Evolutionary conservation across 768 basidiomycete species (phyloP), one percentile per base, ranked within the genome.

Genomic region (Kwoniella dendrophila): DNA sequence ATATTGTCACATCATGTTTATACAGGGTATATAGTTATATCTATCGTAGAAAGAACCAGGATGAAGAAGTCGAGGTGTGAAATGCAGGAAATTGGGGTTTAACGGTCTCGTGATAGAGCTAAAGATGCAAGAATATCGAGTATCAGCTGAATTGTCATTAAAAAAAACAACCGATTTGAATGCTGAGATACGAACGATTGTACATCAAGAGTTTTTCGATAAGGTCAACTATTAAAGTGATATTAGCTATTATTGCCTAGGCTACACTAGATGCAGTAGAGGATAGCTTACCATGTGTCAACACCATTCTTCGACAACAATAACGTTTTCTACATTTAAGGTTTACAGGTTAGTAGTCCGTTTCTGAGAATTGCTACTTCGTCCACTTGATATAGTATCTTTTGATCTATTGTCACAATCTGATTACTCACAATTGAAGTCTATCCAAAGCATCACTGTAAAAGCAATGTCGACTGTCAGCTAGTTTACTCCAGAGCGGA

Each of bases 171-270:
- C 47, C 27, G 6, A n/a, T 6, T 8, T 5, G 11, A 20, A 44
- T 44, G 43, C 6, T 8, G 22, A 33, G 14, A 12, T 52, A 82
- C 89, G 70, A 53, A 96, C 93, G 92, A 79, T 94, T 95, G 79
- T 95, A 98, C 72, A 95, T 92, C 24, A 98, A 82, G 18, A 97
- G 84, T 80, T 97, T 97, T 81, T 97, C 95, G 69, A 97, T 97
- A 66, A 97, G 83, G 80, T 97, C 95, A 58, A 97, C 95, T 80
- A 59, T 47, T 38, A 14, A 22, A n/a, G n/a, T 29, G 2, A 22
- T 20, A 29, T 68, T 64, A 67, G 66, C 63, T 51, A 53, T 7
- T 10, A 3, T 20, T 12, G n/a, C 1, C 36, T 10, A 8, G 3
- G 18, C 33, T 18, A 1, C 18, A 18, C 14, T 32, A 2, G 16